A percentile compares a stretch with the other conserved stretches of the same genome.
These are phyloP conservation scores for Ascocoryne sarcoides DNA, from an alignment of 2,329 filamentous ascomycete species.

Conservation along the genomic window DNA sequence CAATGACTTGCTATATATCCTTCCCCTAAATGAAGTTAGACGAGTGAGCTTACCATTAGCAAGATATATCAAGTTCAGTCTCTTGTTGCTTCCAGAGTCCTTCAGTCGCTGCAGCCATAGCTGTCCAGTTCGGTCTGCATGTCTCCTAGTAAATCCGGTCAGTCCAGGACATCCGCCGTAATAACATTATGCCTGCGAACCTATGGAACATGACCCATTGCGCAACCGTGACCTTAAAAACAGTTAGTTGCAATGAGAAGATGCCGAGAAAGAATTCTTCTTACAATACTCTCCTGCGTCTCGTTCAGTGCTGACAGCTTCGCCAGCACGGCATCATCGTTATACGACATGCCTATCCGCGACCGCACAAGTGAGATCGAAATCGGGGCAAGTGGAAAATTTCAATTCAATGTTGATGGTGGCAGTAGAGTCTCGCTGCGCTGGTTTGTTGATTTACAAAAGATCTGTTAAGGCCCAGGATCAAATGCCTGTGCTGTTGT, in stretches of 20 bases:
- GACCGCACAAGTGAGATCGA: too few relatives aligned
- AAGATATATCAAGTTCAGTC: slow-evolving; percentile 85
- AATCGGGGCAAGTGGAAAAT: too few relatives aligned
- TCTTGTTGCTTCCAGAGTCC: slow-evolving; percentile 76
- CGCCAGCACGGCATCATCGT: slow-evolving; percentile 87
- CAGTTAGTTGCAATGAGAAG: too few relatives aligned
- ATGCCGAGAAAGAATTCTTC: slow-evolving; percentile 7
- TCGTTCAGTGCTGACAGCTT: slow-evolving; percentile 95
- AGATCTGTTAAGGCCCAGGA: too few relatives aligned
- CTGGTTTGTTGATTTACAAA: too few relatives aligned
- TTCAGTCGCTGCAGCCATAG: slow-evolving; percentile 87
- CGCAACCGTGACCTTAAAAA: slow-evolving; percentile 61
- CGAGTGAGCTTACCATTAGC: slow-evolving; percentile 70
- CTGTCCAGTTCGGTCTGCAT: slow-evolving; percentile 84
- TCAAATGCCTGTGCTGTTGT: too few relatives aligned
- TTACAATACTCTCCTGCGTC: slow-evolving; percentile 84
- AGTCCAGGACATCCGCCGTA: slow-evolving; percentile 15
- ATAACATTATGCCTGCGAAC: slow-evolving; percentile 40
- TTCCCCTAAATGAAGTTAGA: background rate
- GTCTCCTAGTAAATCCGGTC: slow-evolving; percentile 51
- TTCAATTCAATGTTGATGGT: too few relatives aligned
- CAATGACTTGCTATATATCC: slow-evolving; percentile 9
- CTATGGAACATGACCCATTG: slow-evolving; percentile 99
- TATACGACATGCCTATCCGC: slow-evolving; percentile 98
- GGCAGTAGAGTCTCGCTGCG: too few relatives aligned